Conservation (phyloP, 2,329 filamentous ascomycete genomes). For the Aspergillus proliferans region DNA sequence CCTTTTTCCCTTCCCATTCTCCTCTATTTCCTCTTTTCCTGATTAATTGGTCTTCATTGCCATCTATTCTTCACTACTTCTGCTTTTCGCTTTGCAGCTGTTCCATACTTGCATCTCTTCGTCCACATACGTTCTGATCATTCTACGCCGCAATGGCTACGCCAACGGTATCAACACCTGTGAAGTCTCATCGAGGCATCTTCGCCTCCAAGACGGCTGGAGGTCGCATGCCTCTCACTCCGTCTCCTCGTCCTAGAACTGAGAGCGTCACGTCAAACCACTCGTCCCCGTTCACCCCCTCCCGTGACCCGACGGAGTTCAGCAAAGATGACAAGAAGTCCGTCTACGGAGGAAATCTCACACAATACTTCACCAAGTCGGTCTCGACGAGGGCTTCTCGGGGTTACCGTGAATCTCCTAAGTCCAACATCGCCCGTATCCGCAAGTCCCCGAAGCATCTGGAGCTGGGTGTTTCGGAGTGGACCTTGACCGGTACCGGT, state of each 20-base stretch:
- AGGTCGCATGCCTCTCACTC: slow-evolving; percentile 88
- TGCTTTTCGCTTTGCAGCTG: slow-evolving; percentile 7
- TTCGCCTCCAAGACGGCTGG: slow-evolving; percentile 91
- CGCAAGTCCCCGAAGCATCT: slow-evolving; percentile 75
- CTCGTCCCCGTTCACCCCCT: slow-evolving; percentile 72
- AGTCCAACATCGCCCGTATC: slow-evolving; percentile 75
- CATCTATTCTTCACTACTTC: slow-evolving; percentile 16
- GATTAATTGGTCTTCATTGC: slow-evolving; percentile 2
- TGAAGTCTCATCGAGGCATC: slow-evolving; percentile 90
- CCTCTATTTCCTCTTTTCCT: slow-evolving; percentile 11
- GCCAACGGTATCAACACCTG: slow-evolving; percentile 74
- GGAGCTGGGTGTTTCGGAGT: slow-evolving; percentile 88
- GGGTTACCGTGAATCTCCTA: slow-evolving; percentile 77
- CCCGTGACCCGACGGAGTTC: slow-evolving; percentile 51
- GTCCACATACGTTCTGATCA: neutral
- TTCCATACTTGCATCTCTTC: slow-evolving; percentile 15
- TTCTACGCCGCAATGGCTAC: slow-evolving; percentile 64
- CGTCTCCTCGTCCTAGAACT: slow-evolving; percentile 68
- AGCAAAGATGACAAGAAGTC: slow-evolving; percentile 57
- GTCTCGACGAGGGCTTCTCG: slow-evolving; percentile 33
- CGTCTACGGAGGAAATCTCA: slow-evolving; percentile 72
- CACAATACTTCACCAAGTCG: slow-evolving; percentile 69
- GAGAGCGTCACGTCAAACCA: slow-evolving; percentile 46
- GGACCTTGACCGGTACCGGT: slow-evolving; percentile 80
- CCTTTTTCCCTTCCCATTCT: slow-evolving; percentile 13